phyloP scores from a whole-genome alignment of 345 rosid genomes.

The Aethionema arabicum region DNA sequence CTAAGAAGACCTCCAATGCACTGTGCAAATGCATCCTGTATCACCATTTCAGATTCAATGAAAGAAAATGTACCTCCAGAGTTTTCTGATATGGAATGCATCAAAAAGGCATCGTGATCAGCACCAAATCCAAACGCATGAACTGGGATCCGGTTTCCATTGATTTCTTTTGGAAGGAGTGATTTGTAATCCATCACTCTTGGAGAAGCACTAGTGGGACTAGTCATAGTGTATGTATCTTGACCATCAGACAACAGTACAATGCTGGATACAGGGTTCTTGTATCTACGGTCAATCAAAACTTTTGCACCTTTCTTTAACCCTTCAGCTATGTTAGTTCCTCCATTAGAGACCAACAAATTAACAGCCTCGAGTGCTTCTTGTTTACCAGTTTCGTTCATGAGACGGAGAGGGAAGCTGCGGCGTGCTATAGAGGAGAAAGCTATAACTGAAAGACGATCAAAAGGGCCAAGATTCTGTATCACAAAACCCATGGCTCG shows the following conservation, averaged over 20 bases:
- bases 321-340: slow-evolving; percentile 95
- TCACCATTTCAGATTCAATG: slow-evolving; percentile 80
- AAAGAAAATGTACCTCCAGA: slow-evolving; percentile 99
- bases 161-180: slow-evolving; percentile 58
- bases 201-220: slow-evolving; percentile 37
- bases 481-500: slow-evolving; percentile 99
- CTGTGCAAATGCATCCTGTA: slow-evolving; percentile 99
- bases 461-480: slow-evolving; percentile 88
- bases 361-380: slow-evolving; percentile 86
- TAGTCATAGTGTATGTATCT: slow-evolving; percentile 74
- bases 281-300: slow-evolving; percentile 67
- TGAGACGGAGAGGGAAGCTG: slow-evolving; percentile 75
- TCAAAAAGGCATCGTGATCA: slow-evolving; percentile 87
- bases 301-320: slow-evolving; percentile 85
- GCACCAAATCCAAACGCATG: slow-evolving; percentile 94
- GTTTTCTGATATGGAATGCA: slow-evolving; percentile 83
- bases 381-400: slow-evolving; percentile 78
- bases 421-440: slow-evolving; percentile 92
- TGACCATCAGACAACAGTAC: slow-evolving; percentile 94
- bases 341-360: slow-evolving; percentile 76
- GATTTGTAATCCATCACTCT: slow-evolving; percentile 47
- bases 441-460: slow-evolving; percentile 87
- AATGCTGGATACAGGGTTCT: slow-evolving; percentile 83
- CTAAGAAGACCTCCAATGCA: slow-evolving; percentile 97
- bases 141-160: slow-evolving; percentile 68